A percentile compares a stretch with the other conserved stretches of the same genome.
These are phyloP conservation scores for Circinella umbellata DNA, from an alignment of 371 early-diverging fungal species.

Conservation along the genomic window DNA sequence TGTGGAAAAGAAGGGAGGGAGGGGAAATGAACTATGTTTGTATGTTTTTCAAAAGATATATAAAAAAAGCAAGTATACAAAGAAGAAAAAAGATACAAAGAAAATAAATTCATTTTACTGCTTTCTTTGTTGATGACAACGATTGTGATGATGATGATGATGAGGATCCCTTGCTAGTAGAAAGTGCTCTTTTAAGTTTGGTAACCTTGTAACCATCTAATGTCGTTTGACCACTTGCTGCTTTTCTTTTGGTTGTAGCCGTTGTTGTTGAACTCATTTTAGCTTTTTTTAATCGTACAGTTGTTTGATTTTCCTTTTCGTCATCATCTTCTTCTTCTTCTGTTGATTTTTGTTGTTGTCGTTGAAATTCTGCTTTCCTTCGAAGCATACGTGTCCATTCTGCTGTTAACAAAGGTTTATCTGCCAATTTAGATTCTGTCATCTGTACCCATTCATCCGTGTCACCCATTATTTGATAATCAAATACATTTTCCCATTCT, in stretches of 20 bases:
- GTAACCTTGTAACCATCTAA: conserved; percentile 14
- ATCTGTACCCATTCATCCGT: conserved; percentile 71
- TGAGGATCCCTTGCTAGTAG: background rate
- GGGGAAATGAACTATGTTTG: too few relatives aligned
- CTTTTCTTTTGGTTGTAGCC: conserved; percentile 15
- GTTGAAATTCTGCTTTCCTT: conserved; percentile 6
- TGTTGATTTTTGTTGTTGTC: conserved; percentile 21
- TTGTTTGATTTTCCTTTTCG: conserved; percentile 26
- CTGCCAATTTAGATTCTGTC: conserved; percentile 16
- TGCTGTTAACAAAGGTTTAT: conserved; percentile 14
- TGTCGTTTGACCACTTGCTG: conserved; percentile 15
- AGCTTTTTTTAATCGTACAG: conserved; percentile 3
- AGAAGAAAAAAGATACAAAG: too few relatives aligned
- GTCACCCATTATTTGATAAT: conserved; percentile 84
- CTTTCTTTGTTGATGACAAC: background rate
- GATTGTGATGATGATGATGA: too few relatives aligned
- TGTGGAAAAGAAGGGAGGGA: too few relatives aligned
- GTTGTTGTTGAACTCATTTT: conserved; percentile 20
- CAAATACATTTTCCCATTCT: conserved; percentile 89
- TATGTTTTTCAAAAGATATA: too few relatives aligned
- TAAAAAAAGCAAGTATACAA: too few relatives aligned
- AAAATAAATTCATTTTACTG: background rate
- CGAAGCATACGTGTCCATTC: conserved; percentile 33
- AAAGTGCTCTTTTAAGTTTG: conserved; percentile 10
- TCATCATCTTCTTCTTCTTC: conserved; percentile 36